A percentile compares a stretch with the other conserved stretches of the same genome.
Evolutionary conservation across 2,329 filamentous ascomycete genomes (phyloP).

Genomic region (Knoxdaviesia proteae): DNA sequence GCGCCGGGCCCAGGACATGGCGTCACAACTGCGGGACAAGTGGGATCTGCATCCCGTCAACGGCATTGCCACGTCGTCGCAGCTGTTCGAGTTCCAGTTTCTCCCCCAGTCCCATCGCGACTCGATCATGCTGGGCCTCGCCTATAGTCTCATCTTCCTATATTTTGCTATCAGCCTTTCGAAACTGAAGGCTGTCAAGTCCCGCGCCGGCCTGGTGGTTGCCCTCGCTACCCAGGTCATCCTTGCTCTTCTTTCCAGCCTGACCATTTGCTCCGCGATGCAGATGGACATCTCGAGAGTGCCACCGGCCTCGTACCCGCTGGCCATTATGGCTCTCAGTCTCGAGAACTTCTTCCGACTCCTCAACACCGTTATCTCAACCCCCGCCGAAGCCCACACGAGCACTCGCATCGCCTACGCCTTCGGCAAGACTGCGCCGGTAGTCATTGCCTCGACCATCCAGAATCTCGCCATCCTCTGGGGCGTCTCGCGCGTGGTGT

Average conservation of each 20-base stretch:
- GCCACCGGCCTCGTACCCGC: constrained; percentile 52
- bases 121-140: constrained; percentile 38
- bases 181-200: constrained; percentile 55
- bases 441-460: constrained; percentile 43
- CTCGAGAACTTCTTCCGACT: constrained; percentile 61
- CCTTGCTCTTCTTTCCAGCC: constrained; percentile 57
- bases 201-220: constrained; percentile 48
- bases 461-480: constrained; percentile 51
- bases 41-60: constrained; percentile 47
- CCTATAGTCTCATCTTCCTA: constrained; percentile 39
- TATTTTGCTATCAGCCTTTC: constrained; percentile 50
- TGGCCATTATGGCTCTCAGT: constrained; percentile 58
- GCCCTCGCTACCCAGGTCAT: constrained; percentile 50
- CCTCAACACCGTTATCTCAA: constrained; percentile 58
- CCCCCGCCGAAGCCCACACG: constrained; percentile 46
- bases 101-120: constrained; percentile 50
- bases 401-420: constrained; percentile 51
- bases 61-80: constrained; percentile 30
- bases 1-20: constrained; percentile 30
- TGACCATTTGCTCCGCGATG: constrained; percentile 57
- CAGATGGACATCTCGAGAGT: constrained; percentile 58
- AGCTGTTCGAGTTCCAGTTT: constrained; percentile 62
- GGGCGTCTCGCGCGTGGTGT: constrained; percentile 43
- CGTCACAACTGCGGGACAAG: constrained; percentile 23
- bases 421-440: constrained; percentile 50